phyloP scores from a whole-genome alignment of 805 yeast genomes.

The Cyberlindnera lachancei region DNA sequence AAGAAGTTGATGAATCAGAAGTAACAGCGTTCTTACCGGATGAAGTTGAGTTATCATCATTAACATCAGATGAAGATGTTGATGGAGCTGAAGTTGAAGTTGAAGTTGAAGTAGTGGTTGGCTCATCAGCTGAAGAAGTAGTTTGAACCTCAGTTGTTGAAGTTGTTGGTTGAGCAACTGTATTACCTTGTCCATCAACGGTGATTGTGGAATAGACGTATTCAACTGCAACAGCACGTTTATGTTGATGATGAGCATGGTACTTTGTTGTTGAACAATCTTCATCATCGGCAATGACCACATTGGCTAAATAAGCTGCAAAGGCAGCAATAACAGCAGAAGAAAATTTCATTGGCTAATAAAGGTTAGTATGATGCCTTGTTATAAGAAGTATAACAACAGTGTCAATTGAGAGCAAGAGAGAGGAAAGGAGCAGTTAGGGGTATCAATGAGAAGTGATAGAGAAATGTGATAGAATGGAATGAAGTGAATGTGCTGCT shows the following conservation, averaged over 20 bases:
- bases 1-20: conserved; percentile 13
- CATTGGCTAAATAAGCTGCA: conserved; percentile 7
- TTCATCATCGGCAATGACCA: conserved; percentile 8
- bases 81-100: conserved; percentile 14
- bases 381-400: too few species aligned
- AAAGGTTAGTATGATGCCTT: not conserved
- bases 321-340: conserved; percentile 8
- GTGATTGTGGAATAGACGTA: conserved; percentile 48
- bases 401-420: too few species aligned
- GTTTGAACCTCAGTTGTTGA: conserved; percentile 15
- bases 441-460: too few species aligned
- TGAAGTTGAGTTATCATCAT: conserved; percentile 7
- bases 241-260: conserved; percentile 40
- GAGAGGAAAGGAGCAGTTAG: too few species aligned
- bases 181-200: conserved; percentile 41
- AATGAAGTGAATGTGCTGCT: too few species aligned
- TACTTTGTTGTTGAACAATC: conserved; percentile 13
- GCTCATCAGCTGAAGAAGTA: conserved; percentile 5
- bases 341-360: conserved; percentile 10
- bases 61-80: conserved; percentile 13
- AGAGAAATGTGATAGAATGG: too few species aligned
- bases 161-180: conserved; percentile 24
- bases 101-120: conserved; percentile 14
- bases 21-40: too few species aligned
- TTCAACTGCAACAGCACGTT: conserved; percentile 45